Evolutionary conservation across 2,329 filamentous ascomycete species (phyloP), one percentile per base, ranked within the genome.

Genomic region (Penicillium sp.): DNA sequence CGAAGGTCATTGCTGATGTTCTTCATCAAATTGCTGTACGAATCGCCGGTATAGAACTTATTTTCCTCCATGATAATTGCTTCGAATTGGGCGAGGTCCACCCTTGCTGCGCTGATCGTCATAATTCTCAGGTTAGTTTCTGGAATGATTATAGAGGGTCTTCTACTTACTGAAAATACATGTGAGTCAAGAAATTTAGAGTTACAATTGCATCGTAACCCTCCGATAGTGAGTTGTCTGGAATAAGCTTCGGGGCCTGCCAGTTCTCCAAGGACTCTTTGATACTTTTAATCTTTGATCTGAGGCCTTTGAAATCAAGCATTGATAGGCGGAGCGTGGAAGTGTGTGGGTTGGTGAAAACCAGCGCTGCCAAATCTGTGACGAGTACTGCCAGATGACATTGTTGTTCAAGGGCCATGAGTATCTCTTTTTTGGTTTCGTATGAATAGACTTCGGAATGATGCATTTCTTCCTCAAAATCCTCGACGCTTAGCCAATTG

Each of bases 151-250:
- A n/a, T 27, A 27, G 5, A 6, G 24, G 24, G 5, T 27, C 34
- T n/a, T 36, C 13, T 7, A 36, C 78, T 60, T 69, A 82, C 77
- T 81, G 73, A 56, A 81, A 82, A 52, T 80, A 80, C 75, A 82
- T 81, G 55, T 78, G 80, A 62, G 81, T 77, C 58, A 81, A 61
- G 40, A 79, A 79, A 4, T 76, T 78, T 62, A 79, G 79, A 34
- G 79, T 52, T 9, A 77, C 73, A 10, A 77, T 70, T 1, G 77
- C 78, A 51, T 79, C 74, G 50, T 78, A 71, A 21, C 71, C 67
- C 9, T 34, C 18, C 2, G 38, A 32, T 10, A 5, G 16, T 18
- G 21, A 13, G 2, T 4, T 14, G 2, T 43, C 29, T 14, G 24
- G 16, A 18, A n/a, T 13, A 2, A 21, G 16, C 27, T 39, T 43